These are phyloP conservation scores for Paracamarosporium sp. DNA, from an alignment of 2,329 filamentous ascomycete species.

Conservation along the genomic window DNA sequence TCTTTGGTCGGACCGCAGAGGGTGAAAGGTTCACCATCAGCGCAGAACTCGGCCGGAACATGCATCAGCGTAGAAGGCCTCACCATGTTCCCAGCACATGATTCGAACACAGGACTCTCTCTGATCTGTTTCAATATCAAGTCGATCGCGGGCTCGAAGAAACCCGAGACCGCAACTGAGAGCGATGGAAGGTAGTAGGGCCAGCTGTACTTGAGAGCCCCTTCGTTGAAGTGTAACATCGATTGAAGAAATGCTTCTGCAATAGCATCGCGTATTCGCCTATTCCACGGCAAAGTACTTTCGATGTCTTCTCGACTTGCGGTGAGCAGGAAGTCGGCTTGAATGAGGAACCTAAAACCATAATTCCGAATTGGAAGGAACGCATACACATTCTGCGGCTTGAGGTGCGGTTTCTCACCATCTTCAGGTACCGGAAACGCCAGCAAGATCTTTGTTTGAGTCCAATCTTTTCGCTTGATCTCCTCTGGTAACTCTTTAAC, in stretches of 20 bases:
- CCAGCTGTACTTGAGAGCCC: slow-evolving; percentile 5
- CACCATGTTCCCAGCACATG: not conserved
- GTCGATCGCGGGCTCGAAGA: slow-evolving; percentile 5
- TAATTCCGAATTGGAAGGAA: slow-evolving; percentile 30
- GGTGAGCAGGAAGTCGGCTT: slow-evolving; percentile 13
- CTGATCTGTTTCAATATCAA: not conserved
- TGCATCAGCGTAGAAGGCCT: not conserved
- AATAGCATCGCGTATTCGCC: not conserved
- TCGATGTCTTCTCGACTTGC: slow-evolving; percentile 15
- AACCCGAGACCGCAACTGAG: not conserved
- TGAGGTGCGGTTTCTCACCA: not conserved
- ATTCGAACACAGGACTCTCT: not conserved
- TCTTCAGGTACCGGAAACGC: slow-evolving; percentile 22
- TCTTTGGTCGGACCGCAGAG: not conserved
- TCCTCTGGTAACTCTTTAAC: slow-evolving; percentile 1
- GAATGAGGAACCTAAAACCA: slow-evolving; percentile 21
- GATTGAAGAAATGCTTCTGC: not conserved
- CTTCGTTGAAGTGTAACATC: slow-evolving; percentile 5
- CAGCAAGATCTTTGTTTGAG: slow-evolving; percentile 21
- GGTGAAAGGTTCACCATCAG: not conserved
- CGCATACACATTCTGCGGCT: slow-evolving; percentile 23
- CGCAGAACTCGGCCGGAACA: not conserved
- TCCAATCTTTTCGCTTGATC: slow-evolving; percentile 13
- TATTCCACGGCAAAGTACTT: slow-evolving; percentile 2
- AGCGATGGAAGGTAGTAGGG: slow-evolving; percentile 5